Evolutionary conservation across 345 rosid genomes (phyloP), one percentile per base, ranked within the genome.

Genomic region (Linum tenue): DNA sequence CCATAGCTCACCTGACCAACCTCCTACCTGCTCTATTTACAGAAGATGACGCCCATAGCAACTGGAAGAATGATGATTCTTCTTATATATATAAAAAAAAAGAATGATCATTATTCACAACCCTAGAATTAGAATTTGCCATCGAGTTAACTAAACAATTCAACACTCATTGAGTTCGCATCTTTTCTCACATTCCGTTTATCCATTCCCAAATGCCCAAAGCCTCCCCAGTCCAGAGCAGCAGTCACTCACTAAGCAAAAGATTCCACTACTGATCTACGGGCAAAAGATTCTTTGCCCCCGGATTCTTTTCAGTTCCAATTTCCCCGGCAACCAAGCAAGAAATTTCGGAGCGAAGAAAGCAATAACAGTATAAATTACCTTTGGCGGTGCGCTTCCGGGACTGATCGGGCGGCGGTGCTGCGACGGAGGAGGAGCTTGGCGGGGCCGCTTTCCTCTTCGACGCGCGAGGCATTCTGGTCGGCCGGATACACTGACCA

Each of bases 361-460:
- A 22, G 31, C 31, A 22, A 22, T 22, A 22, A 22, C 31, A 22
- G 31, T 22, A 22, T 22, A 22, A 22, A 22, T 22, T 48, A 48
- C 53, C 53, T 48, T 48, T 48, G 14, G 53, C 14, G 53, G 15
- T 9, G 53, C 53, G 53, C 9, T 12, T 48, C 3, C 53, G 11
- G 14, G 53, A 9, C 14, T 48, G 53, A 48, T 3, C 53, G 14
- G 53, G 14, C 1, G 78, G 8, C 16, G 71, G 51, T 40, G 80
- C 67, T 71, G 70, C 63, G 77, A 70, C 69, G 63, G 76, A 65
- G 63, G 76, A 65, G 61, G 77, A 65, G 53, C 63, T 70, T 8
- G 57, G 78, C 68, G 80, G 79, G 77, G 67, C 80, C 48, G 76
- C 68, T 63, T 82, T 82, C 64, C 83, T 44, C 79, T 82, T 82